Percentiles rank a stretch among this genome's conserved stretches.
phyloP scores from a whole-genome alignment of 768 basidiomycete species.

The Leccinum barrowsii region DNA sequence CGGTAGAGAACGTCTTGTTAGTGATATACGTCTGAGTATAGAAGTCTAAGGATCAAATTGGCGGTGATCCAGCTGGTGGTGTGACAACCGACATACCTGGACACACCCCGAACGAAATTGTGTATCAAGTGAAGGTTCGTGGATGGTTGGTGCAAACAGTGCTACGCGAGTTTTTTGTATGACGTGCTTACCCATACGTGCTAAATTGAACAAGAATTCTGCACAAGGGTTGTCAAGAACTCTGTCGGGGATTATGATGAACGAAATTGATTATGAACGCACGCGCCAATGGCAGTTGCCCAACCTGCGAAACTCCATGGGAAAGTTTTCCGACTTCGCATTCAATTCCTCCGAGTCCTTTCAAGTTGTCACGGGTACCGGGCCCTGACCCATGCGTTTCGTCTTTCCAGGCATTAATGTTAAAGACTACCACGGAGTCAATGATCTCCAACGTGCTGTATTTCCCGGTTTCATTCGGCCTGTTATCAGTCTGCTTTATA shows the following conservation, averaged over 20 bases:
- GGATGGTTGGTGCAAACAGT: no score
- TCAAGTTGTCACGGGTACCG: neutral
- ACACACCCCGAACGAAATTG: conserved; percentile 40
- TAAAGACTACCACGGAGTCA: no score
- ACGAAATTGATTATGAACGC: neutral
- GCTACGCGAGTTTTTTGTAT: no score
- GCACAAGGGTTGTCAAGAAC: neutral
- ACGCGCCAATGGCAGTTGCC: conserved; percentile 31
- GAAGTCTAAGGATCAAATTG: conserved; percentile 29
- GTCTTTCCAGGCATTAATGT: neutral
- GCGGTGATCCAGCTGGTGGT: neutral
- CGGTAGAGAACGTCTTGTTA: conserved; percentile 34
- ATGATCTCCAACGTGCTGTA: no score
- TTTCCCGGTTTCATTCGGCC: neutral
- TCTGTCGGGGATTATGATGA: neutral
- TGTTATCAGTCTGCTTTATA: neutral
- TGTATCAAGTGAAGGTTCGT: conserved; percentile 24
- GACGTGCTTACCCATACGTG: conserved; percentile 31
- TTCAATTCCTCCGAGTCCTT: neutral
- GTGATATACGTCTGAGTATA: conserved; percentile 37
- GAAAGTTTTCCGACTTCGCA: neutral
- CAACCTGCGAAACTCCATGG: conserved; percentile 28
- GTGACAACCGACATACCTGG: conserved; percentile 28
- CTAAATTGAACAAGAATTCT: conserved; percentile 38
- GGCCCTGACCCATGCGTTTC: neutral